A percentile compares a stretch with the other conserved stretches of the same genome.
These are phyloP conservation scores for Aspergillus asperescens DNA, from an alignment of 495 filamentous ascomycete genomes.

Conservation along the genomic window DNA sequence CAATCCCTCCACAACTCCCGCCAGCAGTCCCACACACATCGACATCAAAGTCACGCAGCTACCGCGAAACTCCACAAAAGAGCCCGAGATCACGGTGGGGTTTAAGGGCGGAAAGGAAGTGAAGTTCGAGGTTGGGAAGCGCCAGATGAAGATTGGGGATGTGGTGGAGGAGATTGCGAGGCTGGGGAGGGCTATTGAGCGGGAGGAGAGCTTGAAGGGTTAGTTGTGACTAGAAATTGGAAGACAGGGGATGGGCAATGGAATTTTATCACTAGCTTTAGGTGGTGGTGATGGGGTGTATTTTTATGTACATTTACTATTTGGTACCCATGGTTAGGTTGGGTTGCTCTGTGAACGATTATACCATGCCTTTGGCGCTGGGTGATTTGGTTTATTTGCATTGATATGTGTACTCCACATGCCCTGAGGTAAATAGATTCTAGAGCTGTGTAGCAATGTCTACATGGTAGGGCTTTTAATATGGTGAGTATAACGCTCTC, in stretches of 20 bases:
- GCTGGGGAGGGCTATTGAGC: conserved; percentile 72
- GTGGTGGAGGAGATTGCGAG: conserved; percentile 85
- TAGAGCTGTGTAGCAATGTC: no score
- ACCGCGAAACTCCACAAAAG: conserved; percentile 52
- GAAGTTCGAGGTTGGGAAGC: conserved; percentile 69
- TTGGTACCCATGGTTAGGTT: background rate
- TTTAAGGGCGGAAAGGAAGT: conserved; percentile 59
- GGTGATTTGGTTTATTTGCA: conserved; percentile 8
- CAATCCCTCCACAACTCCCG: conserved; percentile 58
- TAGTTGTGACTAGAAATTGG: conserved; percentile 6
- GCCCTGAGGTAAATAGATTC: no score
- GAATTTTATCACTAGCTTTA: conserved; percentile 5
- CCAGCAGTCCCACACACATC: conserved; percentile 68
- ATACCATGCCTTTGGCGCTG: conserved; percentile 9
- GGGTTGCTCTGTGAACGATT: background rate
- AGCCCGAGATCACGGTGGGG: conserved; percentile 54
- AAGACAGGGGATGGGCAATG: background rate
- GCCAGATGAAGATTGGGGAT: conserved; percentile 78
- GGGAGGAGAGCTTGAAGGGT: conserved; percentile 74
- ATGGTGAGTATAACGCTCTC: no score
- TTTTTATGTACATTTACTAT: conserved; percentile 14
- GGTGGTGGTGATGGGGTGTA: conserved; percentile 14
- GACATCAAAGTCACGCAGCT: conserved; percentile 65
- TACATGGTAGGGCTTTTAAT: no score
- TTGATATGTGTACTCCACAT: no score